phyloP scores from a whole-genome alignment of 2,329 filamentous ascomycete species.

The Ilyonectria destructans region DNA sequence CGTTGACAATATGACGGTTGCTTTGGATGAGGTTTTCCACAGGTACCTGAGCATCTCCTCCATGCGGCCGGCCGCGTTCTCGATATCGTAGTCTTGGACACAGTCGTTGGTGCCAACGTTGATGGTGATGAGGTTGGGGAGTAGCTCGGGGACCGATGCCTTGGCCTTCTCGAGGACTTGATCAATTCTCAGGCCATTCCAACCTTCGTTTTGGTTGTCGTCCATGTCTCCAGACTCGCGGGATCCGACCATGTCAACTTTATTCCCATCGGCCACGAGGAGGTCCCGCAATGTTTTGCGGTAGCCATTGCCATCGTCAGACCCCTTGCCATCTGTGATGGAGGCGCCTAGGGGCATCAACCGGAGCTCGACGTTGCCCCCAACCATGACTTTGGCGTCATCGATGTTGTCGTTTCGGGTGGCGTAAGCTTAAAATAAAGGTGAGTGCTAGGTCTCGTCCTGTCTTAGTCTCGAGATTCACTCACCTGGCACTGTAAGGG shows the following conservation, averaged over 20 bases:
- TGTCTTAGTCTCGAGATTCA: slow-evolving; percentile 38
- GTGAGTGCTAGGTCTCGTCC: slow-evolving; percentile 4
- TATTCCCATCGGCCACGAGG: slow-evolving; percentile 53
- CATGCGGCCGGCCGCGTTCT: slow-evolving; percentile 52
- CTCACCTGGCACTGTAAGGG: slow-evolving; percentile 35
- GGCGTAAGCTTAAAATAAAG: slow-evolving; percentile 7
- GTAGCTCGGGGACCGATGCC: slow-evolving; percentile 49
- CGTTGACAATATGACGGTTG: slow-evolving; percentile 59
- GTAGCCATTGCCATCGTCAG: slow-evolving; percentile 59
- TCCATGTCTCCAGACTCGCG: slow-evolving; percentile 57
- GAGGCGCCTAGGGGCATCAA: slow-evolving; percentile 63
- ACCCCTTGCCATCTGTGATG: slow-evolving; percentile 58
- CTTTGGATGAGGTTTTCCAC: slow-evolving; percentile 50
- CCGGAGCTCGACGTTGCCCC: slow-evolving; percentile 49
- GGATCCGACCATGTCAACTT: slow-evolving; percentile 61
- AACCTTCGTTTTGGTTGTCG: slow-evolving; percentile 63
- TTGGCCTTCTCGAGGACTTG: slow-evolving; percentile 56
- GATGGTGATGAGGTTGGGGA: slow-evolving; percentile 60
- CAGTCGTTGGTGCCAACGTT: slow-evolving; percentile 65
- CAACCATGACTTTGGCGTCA: slow-evolving; percentile 15
- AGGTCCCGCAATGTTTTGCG: slow-evolving; percentile 53
- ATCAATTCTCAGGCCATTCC: slow-evolving; percentile 60
- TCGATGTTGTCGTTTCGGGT: not conserved
- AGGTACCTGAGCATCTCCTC: slow-evolving; percentile 56
- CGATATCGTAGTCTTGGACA: slow-evolving; percentile 52